Conservation (phyloP, 352 stramenopile species). For the Phytophthora constricta region DNA sequence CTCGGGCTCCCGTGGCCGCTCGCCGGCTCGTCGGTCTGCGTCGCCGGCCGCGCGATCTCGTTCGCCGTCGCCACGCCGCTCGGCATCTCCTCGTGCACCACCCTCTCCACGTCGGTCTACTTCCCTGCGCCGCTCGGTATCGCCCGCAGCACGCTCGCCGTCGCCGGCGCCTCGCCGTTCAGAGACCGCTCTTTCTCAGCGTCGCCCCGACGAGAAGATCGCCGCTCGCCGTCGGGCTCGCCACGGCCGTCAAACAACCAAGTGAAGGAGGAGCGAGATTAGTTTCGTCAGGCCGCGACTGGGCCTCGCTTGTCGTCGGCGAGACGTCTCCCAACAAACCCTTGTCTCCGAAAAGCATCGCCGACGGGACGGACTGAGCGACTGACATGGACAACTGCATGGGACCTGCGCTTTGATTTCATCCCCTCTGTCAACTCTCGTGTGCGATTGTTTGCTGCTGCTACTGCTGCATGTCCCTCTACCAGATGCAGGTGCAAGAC, state of each 20-base stretch:
- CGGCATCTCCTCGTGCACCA: conserved; percentile 39
- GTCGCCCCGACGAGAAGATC: conserved; percentile 43
- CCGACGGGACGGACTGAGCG: conserved; percentile 5
- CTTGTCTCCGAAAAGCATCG: conserved; percentile 20
- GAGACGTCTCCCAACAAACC: conserved; percentile 2
- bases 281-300: conserved; percentile 18
- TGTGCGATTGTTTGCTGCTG: conserved; percentile 29
- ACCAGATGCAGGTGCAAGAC: conserved; percentile 31
- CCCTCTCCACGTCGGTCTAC: too few relatives aligned
- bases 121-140: conserved; percentile 40
- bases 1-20: conserved; percentile 51
- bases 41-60: conserved; percentile 25
- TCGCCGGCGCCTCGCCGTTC: conserved; percentile 48
- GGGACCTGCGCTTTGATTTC: conserved; percentile 31
- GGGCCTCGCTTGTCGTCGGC: conserved; percentile 16
- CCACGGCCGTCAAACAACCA: conserved; percentile 43
- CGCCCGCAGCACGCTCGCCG: conserved; percentile 51
- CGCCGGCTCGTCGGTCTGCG: conserved; percentile 33
- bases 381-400: conserved; percentile 30
- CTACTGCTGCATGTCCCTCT: conserved; percentile 18
- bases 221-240: conserved; percentile 66
- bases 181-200: conserved; percentile 59
- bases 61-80: conserved; percentile 40
- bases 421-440: conserved; percentile 16
- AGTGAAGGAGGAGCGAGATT: conserved; percentile 40